These are phyloP conservation scores for Anthoceros angustus DNA, from an alignment of 225 moss, liverwort and hornwort species.

Conservation along the genomic window DNA sequence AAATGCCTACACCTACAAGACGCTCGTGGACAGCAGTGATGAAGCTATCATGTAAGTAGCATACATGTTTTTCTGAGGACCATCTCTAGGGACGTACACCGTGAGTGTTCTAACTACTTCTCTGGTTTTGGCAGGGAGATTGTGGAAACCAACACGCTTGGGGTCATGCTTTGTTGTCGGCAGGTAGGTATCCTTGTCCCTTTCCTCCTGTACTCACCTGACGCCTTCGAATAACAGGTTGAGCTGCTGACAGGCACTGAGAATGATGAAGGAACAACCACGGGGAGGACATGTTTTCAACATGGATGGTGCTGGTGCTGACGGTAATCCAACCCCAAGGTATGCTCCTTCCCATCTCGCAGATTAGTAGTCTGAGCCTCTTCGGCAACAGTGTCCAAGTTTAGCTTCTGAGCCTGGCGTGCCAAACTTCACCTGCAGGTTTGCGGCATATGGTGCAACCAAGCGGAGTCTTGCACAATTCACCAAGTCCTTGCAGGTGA, in stretches of 20 bases:
- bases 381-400: too few relatives aligned
- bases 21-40: slow-evolving; percentile 88
- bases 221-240: too few relatives aligned
- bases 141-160: slow-evolving; percentile 91
- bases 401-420: background rate
- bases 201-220: background rate
- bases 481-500: slow-evolving; percentile 86
- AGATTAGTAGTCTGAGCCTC: too few relatives aligned
- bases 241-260: slow-evolving; percentile 42
- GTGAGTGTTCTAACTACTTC: too few relatives aligned
- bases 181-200: slow-evolving; percentile 29
- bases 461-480: slow-evolving; percentile 94
- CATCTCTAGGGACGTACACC: too few relatives aligned
- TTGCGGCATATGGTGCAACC: slow-evolving; percentile 93
- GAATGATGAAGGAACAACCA: slow-evolving; percentile 60
- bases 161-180: slow-evolving; percentile 95
- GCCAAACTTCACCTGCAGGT: slow-evolving; percentile 22
- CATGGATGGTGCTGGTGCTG: slow-evolving; percentile 99
- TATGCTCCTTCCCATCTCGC: slow-evolving; percentile 10
- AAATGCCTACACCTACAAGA: slow-evolving; percentile 79
- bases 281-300: slow-evolving; percentile 88
- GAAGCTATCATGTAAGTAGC: slow-evolving; percentile 84
- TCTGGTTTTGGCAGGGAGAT: slow-evolving; percentile 71
- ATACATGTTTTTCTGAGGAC: too few relatives aligned
- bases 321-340: slow-evolving; percentile 97